Evolutionary conservation across 805 yeast genomes (phyloP).

Genomic region (Lachancea waltii): DNA sequence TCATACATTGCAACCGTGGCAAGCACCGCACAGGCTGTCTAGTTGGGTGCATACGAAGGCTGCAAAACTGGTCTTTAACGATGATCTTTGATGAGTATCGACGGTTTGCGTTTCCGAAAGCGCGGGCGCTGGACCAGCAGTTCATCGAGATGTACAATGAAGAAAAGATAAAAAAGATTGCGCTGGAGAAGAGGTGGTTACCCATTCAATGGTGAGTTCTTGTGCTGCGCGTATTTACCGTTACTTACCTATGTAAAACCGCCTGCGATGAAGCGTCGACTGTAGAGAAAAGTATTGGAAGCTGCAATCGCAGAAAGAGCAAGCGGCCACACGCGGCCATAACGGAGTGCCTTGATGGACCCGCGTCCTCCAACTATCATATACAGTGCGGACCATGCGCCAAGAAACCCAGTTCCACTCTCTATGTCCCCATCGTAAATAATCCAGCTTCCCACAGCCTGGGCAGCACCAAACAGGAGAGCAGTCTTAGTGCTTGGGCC

Average conservation of each 20-base stretch:
- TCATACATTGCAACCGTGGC: slow-evolving; percentile 94
- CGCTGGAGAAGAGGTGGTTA: slow-evolving; percentile 48
- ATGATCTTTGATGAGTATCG: slow-evolving; percentile 95
- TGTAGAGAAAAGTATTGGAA: slow-evolving; percentile 60
- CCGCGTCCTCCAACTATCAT: slow-evolving; percentile 62
- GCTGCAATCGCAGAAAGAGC: slow-evolving; percentile 51
- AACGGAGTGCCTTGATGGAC: slow-evolving; percentile 41
- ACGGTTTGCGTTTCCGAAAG: slow-evolving; percentile 90
- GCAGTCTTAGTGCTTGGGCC: slow-evolving; percentile 37
- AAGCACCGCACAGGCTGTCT: slow-evolving; percentile 96
- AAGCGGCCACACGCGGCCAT: slow-evolving; percentile 59
- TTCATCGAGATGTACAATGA: slow-evolving; percentile 86
- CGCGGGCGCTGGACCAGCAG: slow-evolving; percentile 92
- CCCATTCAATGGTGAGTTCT: slow-evolving; percentile 57
- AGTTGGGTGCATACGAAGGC: slow-evolving; percentile 82
- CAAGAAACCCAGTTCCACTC: slow-evolving; percentile 73
- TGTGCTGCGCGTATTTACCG: background rate
- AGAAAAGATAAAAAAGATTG: slow-evolving; percentile 49
- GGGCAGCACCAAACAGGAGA: slow-evolving; percentile 53
- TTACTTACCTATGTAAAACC: slow-evolving; percentile 13
- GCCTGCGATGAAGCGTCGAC: slow-evolving; percentile 57
- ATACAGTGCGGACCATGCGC: slow-evolving; percentile 78
- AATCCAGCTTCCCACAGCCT: slow-evolving; percentile 66
- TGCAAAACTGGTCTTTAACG: slow-evolving; percentile 88
- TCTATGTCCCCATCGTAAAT: slow-evolving; percentile 67